phyloP scores from a whole-genome alignment of 2,329 filamentous ascomycete species.

The Chaetomium sp. region DNA sequence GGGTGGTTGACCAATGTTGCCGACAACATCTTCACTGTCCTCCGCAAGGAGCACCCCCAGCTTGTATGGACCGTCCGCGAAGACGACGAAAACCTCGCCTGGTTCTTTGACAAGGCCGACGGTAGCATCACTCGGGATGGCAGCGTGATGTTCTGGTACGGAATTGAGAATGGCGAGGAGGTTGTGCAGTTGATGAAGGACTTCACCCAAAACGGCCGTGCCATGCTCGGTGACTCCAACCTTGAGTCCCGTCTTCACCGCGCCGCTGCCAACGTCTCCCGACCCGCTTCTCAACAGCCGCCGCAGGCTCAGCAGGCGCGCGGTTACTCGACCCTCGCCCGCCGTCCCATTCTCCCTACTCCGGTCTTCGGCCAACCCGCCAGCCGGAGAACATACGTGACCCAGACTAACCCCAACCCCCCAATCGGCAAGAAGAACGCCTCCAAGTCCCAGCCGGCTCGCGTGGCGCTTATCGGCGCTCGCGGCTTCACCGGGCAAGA shows the following conservation, averaged over 20 bases:
- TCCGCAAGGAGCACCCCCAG: constrained; percentile 89
- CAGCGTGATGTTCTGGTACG: constrained; percentile 95
- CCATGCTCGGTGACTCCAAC: constrained; percentile 86
- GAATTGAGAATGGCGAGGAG: constrained; percentile 73
- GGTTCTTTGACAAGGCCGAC: constrained; percentile 97
- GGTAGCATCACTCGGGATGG: constrained; percentile 81
- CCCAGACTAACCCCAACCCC: constrained; percentile 78
- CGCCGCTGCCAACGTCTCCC: constrained; percentile 55
- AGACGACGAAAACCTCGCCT: constrained; percentile 92
- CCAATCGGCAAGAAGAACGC: constrained; percentile 83
- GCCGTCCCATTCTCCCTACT: constrained; percentile 28
- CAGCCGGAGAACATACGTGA: constrained; percentile 46
- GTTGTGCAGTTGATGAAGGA: constrained; percentile 78
- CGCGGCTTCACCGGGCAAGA: constrained; percentile 92
- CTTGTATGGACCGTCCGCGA: constrained; percentile 95
- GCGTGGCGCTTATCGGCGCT: constrained; percentile 81
- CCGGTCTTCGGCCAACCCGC: constrained; percentile 17
- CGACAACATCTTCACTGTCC: constrained; percentile 87
- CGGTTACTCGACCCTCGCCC: constrained; percentile 57
- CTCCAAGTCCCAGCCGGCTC: constrained; percentile 70
- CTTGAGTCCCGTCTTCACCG: constrained; percentile 78
- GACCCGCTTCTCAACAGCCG: constrained; percentile 41
- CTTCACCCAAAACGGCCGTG: constrained; percentile 73
- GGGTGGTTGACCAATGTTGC: constrained; percentile 93
- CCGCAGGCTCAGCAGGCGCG: constrained; percentile 47